These are phyloP conservation scores for Hibiscus syriacus DNA, from an alignment of 345 rosid genomes.

Conservation along the genomic window DNA sequence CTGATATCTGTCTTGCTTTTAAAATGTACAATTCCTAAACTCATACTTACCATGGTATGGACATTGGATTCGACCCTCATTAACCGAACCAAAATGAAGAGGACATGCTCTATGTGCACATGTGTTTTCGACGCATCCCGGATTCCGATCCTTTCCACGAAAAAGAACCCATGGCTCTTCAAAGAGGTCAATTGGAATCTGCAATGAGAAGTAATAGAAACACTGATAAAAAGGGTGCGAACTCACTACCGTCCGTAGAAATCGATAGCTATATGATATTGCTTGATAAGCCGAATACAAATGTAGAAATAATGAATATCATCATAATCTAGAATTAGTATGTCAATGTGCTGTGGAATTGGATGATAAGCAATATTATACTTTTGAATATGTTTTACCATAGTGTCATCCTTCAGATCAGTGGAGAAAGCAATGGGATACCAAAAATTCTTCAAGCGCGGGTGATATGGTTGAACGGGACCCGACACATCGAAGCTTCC, in stretches of 20 bases:
- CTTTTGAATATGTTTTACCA: conserved; percentile 40
- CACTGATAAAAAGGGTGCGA: too few relatives aligned
- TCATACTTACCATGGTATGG: conserved; percentile 87
- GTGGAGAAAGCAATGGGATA: conserved; percentile 81
- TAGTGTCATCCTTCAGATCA: conserved; percentile 78
- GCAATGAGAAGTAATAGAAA: background rate
- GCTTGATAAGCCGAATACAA: too few relatives aligned
- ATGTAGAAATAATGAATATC: too few relatives aligned
- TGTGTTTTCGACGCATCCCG: conserved; percentile 80
- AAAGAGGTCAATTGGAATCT: conserved; percentile 83
- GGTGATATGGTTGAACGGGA: conserved; percentile 75
- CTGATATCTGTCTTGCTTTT: background rate
- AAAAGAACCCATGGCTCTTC: conserved; percentile 93
- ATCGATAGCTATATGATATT: too few relatives aligned
- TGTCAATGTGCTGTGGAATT: background rate
- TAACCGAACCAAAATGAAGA: conserved; percentile 88
- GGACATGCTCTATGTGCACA: conserved; percentile 99
- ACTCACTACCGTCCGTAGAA: too few relatives aligned
- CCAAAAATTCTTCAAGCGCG: conserved; percentile 83
- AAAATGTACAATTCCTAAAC: background rate
- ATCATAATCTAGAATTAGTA: background rate
- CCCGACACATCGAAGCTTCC: conserved; percentile 84
- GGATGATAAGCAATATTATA: background rate
- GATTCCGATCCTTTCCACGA: conserved; percentile 82
- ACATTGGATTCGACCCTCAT: conserved; percentile 83